A percentile compares a stretch with the other conserved stretches of the same genome.
Evolutionary conservation across 1,139 yeast species (phyloP).

Genomic region (Casaregolazyma lundiana): DNA sequence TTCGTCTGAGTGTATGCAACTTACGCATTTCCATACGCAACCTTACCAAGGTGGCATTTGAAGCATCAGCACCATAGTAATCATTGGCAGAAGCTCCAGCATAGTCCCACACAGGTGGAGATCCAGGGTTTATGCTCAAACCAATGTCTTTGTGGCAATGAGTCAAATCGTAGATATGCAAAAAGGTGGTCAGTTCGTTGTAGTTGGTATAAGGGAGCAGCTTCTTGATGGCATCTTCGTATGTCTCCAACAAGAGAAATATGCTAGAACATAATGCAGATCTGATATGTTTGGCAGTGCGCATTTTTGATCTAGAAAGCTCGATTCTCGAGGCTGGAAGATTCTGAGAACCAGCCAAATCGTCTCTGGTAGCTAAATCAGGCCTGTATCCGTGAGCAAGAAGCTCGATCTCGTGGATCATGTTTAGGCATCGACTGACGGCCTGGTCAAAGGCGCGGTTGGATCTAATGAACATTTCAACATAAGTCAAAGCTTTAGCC

Average conservation of each 20-base stretch:
- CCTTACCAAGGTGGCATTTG: conserved; percentile 25
- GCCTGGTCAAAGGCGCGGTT: conserved; percentile 33
- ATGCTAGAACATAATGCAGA: conserved; percentile 31
- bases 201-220: conserved; percentile 30
- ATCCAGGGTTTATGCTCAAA: not conserved
- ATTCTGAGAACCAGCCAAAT: conserved; percentile 5
- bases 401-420: conserved; percentile 38
- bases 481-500: conserved; percentile 29
- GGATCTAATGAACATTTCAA: conserved; percentile 28
- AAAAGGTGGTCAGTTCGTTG: conserved; percentile 37
- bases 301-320: conserved; percentile 13
- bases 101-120: conserved; percentile 8
- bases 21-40: conserved; percentile 33
- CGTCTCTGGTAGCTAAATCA: conserved; percentile 18
- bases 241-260: conserved; percentile 25
- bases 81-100: conserved; percentile 12
- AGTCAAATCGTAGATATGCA: conserved; percentile 38
- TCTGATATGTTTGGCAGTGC: conserved; percentile 29
- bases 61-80: conserved; percentile 28
- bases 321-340: conserved; percentile 19
- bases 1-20: conserved; percentile 38
- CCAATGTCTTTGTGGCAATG: conserved; percentile 9
- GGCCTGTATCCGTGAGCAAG: conserved; percentile 32
- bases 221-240: conserved; percentile 28
- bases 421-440: conserved; percentile 29